Base-by-base conservation (phyloP, 495 filamentous ascomycete genomes). In the Penicillium lividum region DNA sequence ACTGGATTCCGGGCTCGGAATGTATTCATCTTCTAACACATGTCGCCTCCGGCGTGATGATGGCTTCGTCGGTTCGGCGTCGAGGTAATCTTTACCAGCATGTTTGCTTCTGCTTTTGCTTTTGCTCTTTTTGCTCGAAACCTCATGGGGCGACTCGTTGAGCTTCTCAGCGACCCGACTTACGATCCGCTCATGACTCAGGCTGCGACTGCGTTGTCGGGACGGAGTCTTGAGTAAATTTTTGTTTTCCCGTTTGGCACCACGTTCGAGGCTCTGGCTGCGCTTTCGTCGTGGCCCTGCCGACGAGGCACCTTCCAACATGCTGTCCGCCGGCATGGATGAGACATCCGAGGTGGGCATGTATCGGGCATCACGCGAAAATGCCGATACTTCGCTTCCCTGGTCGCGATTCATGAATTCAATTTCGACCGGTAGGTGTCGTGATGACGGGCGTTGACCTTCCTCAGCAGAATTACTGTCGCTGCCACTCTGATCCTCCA, bases 241-340 rank as follows among this genome's bases (percentile, higher is more conserved):
- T 29, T 78, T 76, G 8, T 76, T 71, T 34, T 75, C 77, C 16
- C 67, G 75, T 38, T 68, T 74, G 7, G 68, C 75, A 48, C 70
- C 79, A 56, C 80, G 73, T 58, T 80, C 78, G 45, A 82, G 62
- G 60, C 85, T 88, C 52, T 81, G 79, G 63, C 86, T 89, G 42
- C 82, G 77, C 50, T 81, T 81, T 46, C 78, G 78, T 53, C 76
- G 77, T 6, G 80, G 75, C 11, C 76, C 74, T 9, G 72, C 68
- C 43, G 70, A 78, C 27, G 77, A 74, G 13, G 84, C 53, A 28
- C 56, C 88, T 66, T 96, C 92, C 11, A 97, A 79, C 80, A 97
- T 92, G 73, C 89, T 93, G 68, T 96, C 90, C 28, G 89, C 84
- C 13, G 92, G 92, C 80, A 96, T 94, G 10, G 89, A 91, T 0